Conservation (phyloP, 2,329 filamentous ascomycete genomes). For the Nemania serpens region DNA sequence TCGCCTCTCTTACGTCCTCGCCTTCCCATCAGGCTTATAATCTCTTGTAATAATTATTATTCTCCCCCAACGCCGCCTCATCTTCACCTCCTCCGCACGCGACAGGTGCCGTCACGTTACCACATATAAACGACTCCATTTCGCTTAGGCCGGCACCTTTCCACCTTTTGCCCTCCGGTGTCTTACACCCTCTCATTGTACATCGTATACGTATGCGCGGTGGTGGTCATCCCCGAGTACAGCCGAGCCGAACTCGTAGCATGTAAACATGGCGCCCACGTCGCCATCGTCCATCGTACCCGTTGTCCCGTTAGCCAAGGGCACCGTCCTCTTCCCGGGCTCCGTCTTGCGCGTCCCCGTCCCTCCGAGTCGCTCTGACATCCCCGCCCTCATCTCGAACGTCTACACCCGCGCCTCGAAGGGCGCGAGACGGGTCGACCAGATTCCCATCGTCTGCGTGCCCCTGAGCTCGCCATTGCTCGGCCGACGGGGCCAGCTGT, state of each 20-base stretch:
- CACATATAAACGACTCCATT: conserved; percentile 2
- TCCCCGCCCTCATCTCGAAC: conserved; percentile 83
- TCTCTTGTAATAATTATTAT: conserved; percentile 15
- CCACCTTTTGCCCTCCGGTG: neutral
- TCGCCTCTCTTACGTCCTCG: conserved; percentile 1
- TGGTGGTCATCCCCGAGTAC: too few species aligned
- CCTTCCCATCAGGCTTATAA: neutral
- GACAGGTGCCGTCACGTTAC: neutral
- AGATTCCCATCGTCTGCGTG: conserved; percentile 83
- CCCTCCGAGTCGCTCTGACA: conserved; percentile 77
- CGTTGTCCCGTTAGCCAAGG: conserved; percentile 80
- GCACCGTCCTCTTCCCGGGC: conserved; percentile 82
- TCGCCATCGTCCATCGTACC: conserved; percentile 61
- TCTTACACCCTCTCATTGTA: neutral
- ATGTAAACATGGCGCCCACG: conserved; percentile 37
- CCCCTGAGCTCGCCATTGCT: conserved; percentile 79
- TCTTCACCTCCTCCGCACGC: neutral
- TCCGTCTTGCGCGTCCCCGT: conserved; percentile 84
- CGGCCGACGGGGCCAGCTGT: conserved; percentile 72
- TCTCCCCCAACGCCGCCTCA: neutral
- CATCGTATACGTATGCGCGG: neutral
- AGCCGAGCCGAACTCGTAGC: neutral
- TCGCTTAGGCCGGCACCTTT: neutral
- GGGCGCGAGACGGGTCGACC: conserved; percentile 66
- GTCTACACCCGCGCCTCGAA: conserved; percentile 79